Conservation (phyloP, 257 asterid genomes). For the Knoxia roxburghii region DNA sequence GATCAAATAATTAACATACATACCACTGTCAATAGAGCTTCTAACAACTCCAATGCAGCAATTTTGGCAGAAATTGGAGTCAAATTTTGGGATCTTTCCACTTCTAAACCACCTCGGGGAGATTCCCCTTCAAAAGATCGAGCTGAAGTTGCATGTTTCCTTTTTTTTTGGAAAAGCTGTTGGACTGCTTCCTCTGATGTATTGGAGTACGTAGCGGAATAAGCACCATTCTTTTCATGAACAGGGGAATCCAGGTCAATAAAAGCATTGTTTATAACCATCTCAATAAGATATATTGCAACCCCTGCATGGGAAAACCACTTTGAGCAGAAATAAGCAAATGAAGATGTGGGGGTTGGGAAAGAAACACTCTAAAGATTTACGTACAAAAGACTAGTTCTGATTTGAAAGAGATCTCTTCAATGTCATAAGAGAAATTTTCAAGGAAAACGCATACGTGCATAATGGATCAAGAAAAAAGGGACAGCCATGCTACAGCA, state of each 20-base stretch:
- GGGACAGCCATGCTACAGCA: not conserved
- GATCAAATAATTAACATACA: conserved; percentile 12
- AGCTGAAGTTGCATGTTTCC: conserved; percentile 56
- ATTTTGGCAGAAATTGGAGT: conserved; percentile 53
- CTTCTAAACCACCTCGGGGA: conserved; percentile 35
- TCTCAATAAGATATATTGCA: conserved; percentile 50
- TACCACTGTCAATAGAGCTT: conserved; percentile 76
- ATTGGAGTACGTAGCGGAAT: conserved; percentile 30
- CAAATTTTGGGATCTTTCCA: conserved; percentile 27
- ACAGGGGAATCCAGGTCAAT: conserved; percentile 48
- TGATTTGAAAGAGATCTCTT: not conserved
- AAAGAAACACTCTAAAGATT: not conserved
- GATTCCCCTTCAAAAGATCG: conserved; percentile 38
- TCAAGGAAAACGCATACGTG: no score
- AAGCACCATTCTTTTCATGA: conserved; percentile 29
- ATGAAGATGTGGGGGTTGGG: not conserved
- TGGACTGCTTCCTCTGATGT: conserved; percentile 28
- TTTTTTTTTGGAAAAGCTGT: conserved; percentile 48
- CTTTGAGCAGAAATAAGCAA: not conserved
- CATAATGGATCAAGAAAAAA: not conserved
- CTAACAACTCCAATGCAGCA: conserved; percentile 82
- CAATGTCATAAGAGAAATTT: conserved; percentile 1
- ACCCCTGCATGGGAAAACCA: conserved; percentile 42
- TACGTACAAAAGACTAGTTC: not conserved
- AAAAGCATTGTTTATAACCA: conserved; percentile 45